A percentile compares a stretch with the other conserved stretches of the same genome.
These are phyloP conservation scores for Aspergillus sparsus DNA, from an alignment of 495 filamentous ascomycete species.

Conservation along the genomic window DNA sequence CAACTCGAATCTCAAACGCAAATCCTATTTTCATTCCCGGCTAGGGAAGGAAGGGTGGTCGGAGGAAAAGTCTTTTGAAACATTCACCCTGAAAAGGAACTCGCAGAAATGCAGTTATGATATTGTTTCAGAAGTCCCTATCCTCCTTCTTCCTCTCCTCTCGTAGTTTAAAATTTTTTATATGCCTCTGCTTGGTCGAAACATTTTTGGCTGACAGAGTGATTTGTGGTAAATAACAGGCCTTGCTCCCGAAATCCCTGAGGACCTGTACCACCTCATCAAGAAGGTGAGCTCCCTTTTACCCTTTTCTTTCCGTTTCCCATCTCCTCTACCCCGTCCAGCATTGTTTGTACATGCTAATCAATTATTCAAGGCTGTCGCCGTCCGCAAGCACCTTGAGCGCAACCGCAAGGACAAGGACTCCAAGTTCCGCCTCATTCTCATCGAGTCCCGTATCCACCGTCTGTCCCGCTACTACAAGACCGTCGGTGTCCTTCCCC, in stretches of 20 bases:
- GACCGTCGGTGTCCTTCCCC: slow-evolving; percentile 95
- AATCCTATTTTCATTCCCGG: background rate
- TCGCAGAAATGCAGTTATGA: slow-evolving; percentile 15
- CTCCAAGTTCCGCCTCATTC: slow-evolving; percentile 99
- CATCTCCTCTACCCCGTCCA: background rate
- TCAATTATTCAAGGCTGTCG: slow-evolving; percentile 66
- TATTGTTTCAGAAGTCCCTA: background rate
- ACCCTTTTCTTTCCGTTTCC: background rate
- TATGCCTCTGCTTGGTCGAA: slow-evolving; percentile 93
- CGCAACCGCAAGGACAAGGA: slow-evolving; percentile 99
- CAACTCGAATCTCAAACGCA: background rate
- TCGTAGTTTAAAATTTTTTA: slow-evolving; percentile 8
- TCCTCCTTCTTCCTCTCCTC: slow-evolving; percentile 23
- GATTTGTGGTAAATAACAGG: slow-evolving; percentile 68
- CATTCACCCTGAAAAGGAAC: slow-evolving; percentile 1
- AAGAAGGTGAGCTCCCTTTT: slow-evolving; percentile 74
- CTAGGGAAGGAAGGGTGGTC: background rate
- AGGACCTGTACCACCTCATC: slow-evolving; percentile 98
- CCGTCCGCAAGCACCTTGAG: slow-evolving; percentile 99
- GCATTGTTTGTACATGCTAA: background rate
- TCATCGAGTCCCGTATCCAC: slow-evolving; percentile 99
- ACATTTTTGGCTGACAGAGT: slow-evolving; percentile 80
- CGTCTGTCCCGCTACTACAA: slow-evolving; percentile 98
- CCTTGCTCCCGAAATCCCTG: slow-evolving; percentile 94
- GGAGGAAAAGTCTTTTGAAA: background rate